Percentiles rank a stretch among this genome's conserved stretches.
Evolutionary conservation across 345 rosid species (phyloP).

Genomic region (Adansonia digitata): DNA sequence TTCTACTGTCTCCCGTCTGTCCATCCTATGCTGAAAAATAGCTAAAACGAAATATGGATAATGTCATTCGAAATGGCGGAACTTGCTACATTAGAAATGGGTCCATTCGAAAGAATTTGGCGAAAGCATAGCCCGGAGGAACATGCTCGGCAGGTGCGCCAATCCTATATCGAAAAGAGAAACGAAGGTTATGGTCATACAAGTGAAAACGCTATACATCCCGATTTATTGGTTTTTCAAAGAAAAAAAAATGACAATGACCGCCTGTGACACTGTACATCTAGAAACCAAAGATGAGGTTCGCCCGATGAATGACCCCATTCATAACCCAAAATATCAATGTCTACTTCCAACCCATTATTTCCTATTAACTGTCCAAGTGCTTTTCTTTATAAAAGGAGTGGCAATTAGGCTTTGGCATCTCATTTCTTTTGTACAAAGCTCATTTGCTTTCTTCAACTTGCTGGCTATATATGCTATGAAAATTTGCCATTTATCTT

Average conservation of each 20-base stretch:
- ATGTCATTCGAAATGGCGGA: background rate
- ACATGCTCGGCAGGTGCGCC: constrained; percentile 8
- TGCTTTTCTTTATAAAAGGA: background rate
- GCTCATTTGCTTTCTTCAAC: background rate
- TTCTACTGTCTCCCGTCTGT: too few relatives aligned
- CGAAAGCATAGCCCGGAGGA: background rate
- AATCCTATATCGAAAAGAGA: too few relatives aligned
- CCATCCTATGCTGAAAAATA: background rate
- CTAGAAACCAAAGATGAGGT: too few relatives aligned
- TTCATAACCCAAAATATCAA: background rate
- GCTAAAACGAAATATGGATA: background rate
- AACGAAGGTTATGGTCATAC: too few relatives aligned
- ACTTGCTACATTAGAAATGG: background rate
- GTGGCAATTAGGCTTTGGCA: too few relatives aligned
- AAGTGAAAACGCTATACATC: too few relatives aligned
- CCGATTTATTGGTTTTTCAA: too few relatives aligned
- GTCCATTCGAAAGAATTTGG: background rate
- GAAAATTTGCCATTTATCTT: background rate
- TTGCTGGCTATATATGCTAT: background rate
- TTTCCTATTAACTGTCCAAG: background rate
- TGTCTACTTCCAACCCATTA: background rate
- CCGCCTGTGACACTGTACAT: too few relatives aligned
- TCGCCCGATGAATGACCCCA: background rate
- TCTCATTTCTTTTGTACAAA: background rate
- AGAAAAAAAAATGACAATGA: too few relatives aligned